Evolutionary conservation across 192 early-diverging fungal species (phyloP).

Genomic region (Diversispora eburnea): DNA sequence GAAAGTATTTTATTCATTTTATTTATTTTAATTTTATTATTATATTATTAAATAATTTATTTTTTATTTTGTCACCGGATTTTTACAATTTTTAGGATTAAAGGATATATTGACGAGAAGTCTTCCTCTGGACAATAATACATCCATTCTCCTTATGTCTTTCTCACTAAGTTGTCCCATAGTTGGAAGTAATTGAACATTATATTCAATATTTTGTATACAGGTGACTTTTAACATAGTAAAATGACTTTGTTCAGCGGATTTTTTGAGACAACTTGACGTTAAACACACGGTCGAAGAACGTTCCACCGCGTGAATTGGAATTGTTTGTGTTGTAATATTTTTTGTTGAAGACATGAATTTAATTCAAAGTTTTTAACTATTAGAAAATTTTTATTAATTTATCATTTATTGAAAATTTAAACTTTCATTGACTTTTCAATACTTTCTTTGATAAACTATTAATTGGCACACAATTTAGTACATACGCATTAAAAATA

Average conservation of each 20-base stretch:
- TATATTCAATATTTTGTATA: conserved; percentile 17
- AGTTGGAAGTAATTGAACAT: conserved; percentile 2
- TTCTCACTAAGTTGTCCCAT: conserved; percentile 3
- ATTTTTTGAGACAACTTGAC: neutral
- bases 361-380: too few relatives aligned
- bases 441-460: too few relatives aligned
- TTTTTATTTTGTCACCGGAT: too few relatives aligned
- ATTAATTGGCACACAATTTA: too few relatives aligned
- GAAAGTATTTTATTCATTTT: neutral
- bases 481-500: too few relatives aligned
- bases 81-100: too few relatives aligned
- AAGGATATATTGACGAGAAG: conserved; percentile 24
- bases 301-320: conserved; percentile 15
- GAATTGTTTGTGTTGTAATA: conserved; percentile 20
- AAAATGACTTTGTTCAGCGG: neutral
- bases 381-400: too few relatives aligned
- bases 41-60: neutral
- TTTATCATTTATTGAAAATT: too few relatives aligned
- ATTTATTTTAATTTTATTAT: neutral
- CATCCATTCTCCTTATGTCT: conserved; percentile 22
- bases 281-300: conserved; percentile 17
- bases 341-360: neutral
- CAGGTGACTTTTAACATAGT: conserved; percentile 19
- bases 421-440: too few relatives aligned
- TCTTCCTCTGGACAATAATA: conserved; percentile 1